Conservation (phyloP, 2,329 filamentous ascomycete species). For the Podosphaera fusca region DNA sequence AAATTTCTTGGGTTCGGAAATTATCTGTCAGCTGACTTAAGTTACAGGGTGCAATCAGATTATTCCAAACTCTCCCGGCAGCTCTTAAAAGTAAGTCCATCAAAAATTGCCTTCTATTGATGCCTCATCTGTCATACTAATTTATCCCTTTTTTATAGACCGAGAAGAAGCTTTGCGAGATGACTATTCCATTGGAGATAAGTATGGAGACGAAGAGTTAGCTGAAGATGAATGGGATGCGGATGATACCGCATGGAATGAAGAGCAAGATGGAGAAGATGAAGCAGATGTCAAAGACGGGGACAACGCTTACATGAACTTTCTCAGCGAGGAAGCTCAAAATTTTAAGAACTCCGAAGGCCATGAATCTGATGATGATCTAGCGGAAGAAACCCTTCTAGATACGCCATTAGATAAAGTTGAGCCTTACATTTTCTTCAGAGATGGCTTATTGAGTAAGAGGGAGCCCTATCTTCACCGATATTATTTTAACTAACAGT, state of each 20-base stretch:
- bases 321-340: conserved; percentile 79
- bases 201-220: conserved; percentile 41
- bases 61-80: conserved; percentile 77
- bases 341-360: conserved; percentile 53
- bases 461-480: conserved; percentile 14
- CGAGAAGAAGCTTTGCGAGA: conserved; percentile 83
- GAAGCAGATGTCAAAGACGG: conserved; percentile 21
- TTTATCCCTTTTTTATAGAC: conserved; percentile 24
- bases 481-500: conserved; percentile 3
- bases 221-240: conserved; percentile 44
- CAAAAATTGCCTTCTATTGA: background rate
- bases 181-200: conserved; percentile 49
- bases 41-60: conserved; percentile 47
- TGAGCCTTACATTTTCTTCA: conserved; percentile 82
- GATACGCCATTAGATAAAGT: conserved; percentile 90
- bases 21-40: background rate
- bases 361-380: conserved; percentile 60
- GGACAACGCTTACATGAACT: conserved; percentile 83
- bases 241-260: conserved; percentile 60
- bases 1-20: background rate
- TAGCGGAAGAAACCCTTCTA: conserved; percentile 79
- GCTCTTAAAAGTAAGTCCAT: conserved; percentile 49
- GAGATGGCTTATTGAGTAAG: conserved; percentile 58
- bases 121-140: background rate
- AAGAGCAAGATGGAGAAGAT: conserved; percentile 31